Evolutionary conservation across 2,329 filamentous ascomycete genomes (phyloP).

Genomic region (Phyllosticta ampelicida): DNA sequence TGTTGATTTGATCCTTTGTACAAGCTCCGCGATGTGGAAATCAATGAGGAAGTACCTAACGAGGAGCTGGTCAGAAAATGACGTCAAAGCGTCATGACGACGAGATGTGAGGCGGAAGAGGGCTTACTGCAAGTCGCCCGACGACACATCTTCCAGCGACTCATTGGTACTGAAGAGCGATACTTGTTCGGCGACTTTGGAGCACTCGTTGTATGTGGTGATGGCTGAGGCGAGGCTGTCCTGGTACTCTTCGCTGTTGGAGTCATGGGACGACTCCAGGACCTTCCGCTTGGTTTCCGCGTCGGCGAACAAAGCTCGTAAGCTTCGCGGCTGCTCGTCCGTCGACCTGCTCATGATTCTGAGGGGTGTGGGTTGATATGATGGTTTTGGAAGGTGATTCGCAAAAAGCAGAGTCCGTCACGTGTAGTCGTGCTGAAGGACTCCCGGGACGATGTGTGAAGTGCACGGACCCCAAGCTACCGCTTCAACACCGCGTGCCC

Average conservation of each 20-base stretch:
- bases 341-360: conserved; percentile 15
- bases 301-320: conserved; percentile 43
- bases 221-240: conserved; percentile 58
- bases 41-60: conserved; percentile 62
- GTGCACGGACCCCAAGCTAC: neutral
- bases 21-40: conserved; percentile 69
- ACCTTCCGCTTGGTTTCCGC: conserved; percentile 45
- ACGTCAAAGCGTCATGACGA: neutral
- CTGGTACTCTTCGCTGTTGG: conserved; percentile 55
- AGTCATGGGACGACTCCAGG: conserved; percentile 54
- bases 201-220: conserved; percentile 60
- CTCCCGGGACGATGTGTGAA: neutral
- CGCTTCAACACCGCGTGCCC: neutral
- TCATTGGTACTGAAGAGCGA: conserved; percentile 90
- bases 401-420: neutral
- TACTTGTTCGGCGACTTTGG: conserved; percentile 55
- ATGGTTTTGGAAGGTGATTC: neutral
- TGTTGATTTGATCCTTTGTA: conserved; percentile 52
- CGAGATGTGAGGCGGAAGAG: conserved; percentile 14
- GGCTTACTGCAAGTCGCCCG: conserved; percentile 65
- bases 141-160: conserved; percentile 72
- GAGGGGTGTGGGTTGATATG: neutral
- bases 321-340: conserved; percentile 41
- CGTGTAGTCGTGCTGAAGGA: neutral
- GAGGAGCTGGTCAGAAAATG: conserved; percentile 8